phyloP scores from a whole-genome alignment of 495 filamentous ascomycete species.

The Aspergillus heteromorphus region DNA sequence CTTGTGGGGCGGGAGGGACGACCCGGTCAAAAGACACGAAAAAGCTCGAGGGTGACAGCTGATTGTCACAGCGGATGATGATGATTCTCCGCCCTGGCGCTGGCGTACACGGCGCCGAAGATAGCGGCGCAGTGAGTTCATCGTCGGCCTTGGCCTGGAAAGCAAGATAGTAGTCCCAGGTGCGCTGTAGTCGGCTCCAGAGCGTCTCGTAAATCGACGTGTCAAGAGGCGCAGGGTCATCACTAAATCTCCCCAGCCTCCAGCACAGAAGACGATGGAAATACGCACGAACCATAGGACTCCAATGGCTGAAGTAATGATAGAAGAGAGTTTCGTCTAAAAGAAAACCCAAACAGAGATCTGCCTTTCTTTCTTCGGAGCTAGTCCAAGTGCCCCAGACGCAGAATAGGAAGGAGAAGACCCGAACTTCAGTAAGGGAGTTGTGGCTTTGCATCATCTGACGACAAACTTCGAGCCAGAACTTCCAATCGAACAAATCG shows the following conservation, averaged over 20 bases:
- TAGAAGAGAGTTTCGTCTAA: constrained; percentile 74
- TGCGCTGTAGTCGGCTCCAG: constrained; percentile 60
- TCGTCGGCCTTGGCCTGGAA: constrained; percentile 64
- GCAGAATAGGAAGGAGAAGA: constrained; percentile 79
- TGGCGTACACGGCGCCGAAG: constrained; percentile 78
- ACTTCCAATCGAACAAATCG: constrained; percentile 67
- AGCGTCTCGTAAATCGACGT: constrained; percentile 62
- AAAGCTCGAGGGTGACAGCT: constrained; percentile 49
- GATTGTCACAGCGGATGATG: constrained; percentile 83
- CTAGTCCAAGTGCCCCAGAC: constrained; percentile 71
- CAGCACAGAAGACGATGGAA: constrained; percentile 92
- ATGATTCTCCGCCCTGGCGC: constrained; percentile 87
- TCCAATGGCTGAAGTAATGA: constrained; percentile 92
- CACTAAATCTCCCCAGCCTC: constrained; percentile 78
- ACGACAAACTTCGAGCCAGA: constrained; percentile 82
- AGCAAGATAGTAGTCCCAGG: constrained; percentile 71
- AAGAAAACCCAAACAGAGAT: constrained; percentile 73
- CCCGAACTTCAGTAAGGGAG: constrained; percentile 85
- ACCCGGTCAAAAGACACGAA: constrained; percentile 65
- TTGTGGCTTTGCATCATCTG: constrained; percentile 85
- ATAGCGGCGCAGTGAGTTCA: constrained; percentile 47
- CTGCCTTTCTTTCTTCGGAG: constrained; percentile 63
- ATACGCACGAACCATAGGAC: constrained; percentile 95
- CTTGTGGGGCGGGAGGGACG: constrained; percentile 36
- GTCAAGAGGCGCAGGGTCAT: constrained; percentile 60